These are phyloP conservation scores for Emiliania huxleyi DNA, from an alignment of 78 protist genomes.

Conservation along the genomic window DNA sequence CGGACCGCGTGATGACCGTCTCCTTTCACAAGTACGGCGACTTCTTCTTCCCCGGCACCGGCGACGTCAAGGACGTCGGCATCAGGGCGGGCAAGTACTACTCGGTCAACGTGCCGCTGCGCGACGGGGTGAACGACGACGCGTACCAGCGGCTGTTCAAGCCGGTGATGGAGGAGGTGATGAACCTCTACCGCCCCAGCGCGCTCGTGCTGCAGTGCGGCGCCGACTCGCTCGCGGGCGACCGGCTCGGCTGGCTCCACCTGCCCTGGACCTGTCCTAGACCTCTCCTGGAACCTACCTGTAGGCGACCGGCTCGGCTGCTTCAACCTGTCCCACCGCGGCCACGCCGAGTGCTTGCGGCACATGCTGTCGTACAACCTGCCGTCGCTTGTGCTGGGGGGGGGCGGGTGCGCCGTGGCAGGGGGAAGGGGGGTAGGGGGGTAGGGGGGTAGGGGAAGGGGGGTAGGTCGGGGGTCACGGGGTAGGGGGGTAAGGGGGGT, in stretches of 20 bases:
- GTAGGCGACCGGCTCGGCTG: constrained; percentile 97
- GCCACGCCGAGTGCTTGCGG: constrained; percentile 45
- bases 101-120: constrained; percentile 92
- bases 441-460: too few species aligned
- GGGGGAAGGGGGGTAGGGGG: too few species aligned
- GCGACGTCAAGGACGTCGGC: constrained; percentile 87
- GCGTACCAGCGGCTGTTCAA: constrained; percentile 56
- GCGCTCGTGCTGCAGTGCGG: constrained; percentile 87
- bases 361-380: constrained; percentile 63
- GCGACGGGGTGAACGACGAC: constrained; percentile 94
- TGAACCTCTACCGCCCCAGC: constrained; percentile 80
- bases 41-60: constrained; percentile 80
- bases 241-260: constrained; percentile 96
- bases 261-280: too few species aligned
- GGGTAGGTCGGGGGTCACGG: too few species aligned
- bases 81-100: constrained; percentile 70
- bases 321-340: constrained; percentile 83
- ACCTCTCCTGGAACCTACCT: too few species aligned
- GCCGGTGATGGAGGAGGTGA: constrained; percentile 59
- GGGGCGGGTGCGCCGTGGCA: too few species aligned
- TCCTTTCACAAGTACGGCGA: constrained; percentile 88
- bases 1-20: constrained; percentile 93
- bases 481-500: too few species aligned
- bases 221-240: background rate
- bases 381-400: constrained; percentile 97